These are phyloP conservation scores for Dactylonectria macrodidyma DNA, from an alignment of 2,329 filamentous ascomycete species.

Conservation along the genomic window DNA sequence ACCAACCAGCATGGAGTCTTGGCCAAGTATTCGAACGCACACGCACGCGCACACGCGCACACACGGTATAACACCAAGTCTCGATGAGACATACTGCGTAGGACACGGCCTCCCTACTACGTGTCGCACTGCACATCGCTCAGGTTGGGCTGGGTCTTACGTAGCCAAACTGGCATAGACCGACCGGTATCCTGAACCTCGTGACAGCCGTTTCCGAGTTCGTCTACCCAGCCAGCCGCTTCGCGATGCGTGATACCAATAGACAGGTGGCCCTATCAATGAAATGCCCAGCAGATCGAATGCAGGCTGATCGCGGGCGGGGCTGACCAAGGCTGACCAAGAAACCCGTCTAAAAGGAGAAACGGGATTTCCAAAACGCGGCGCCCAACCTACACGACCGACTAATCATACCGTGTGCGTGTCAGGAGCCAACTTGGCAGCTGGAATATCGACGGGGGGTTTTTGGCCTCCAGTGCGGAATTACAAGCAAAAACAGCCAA, in stretches of 20 bases:
- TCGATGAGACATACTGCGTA: slow-evolving; percentile 40
- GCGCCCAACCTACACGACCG: not conserved
- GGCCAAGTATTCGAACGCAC: not conserved
- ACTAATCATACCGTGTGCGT: too few species aligned
- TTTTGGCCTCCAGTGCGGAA: slow-evolving; percentile 27
- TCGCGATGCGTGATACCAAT: not conserved
- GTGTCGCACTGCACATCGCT: slow-evolving; percentile 21
- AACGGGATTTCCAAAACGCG: not conserved
- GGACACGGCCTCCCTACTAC: slow-evolving; percentile 20
- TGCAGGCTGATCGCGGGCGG: slow-evolving; percentile 12
- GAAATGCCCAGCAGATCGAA: not conserved
- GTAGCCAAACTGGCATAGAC: too few species aligned
- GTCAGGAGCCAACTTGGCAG: not conserved
- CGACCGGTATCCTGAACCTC: too few species aligned
- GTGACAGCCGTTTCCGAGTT: too few species aligned
- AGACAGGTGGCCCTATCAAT: not conserved
- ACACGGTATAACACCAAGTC: slow-evolving; percentile 23
- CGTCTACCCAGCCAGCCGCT: too few species aligned
- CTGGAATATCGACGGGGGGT: not conserved
- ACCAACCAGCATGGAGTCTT: not conserved
- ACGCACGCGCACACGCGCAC: not conserved
- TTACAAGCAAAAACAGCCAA: slow-evolving; percentile 25
- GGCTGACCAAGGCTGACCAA: slow-evolving; percentile 32
- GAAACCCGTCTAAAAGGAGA: not conserved
- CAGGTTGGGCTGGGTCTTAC: not conserved